A percentile compares a stretch with the other conserved stretches of the same genome.
Evolutionary conservation across 768 basidiomycete genomes (phyloP).

Genomic region (Mycena vulgaris): DNA sequence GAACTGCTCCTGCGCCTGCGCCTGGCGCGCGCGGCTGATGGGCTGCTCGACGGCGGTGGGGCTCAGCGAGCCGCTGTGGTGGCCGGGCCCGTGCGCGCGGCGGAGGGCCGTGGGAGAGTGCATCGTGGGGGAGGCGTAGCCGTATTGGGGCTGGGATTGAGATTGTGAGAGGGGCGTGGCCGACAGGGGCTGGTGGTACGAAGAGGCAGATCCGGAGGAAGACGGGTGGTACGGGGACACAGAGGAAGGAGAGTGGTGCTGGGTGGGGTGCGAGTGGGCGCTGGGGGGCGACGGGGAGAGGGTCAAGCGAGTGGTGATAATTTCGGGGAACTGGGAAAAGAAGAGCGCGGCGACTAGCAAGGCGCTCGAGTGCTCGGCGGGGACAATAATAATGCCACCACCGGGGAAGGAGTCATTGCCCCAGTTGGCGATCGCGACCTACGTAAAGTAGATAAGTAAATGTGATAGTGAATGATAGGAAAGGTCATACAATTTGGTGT

Average conservation of each 20-base stretch:
- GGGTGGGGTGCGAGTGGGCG: conserved; percentile 12
- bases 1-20: conserved; percentile 29
- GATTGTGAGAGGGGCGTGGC: conserved; percentile 20
- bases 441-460: not conserved
- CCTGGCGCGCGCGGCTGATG: conserved; percentile 30
- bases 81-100: conserved; percentile 5
- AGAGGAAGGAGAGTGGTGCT: conserved; percentile 26
- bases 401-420: conserved; percentile 60
- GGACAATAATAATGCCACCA: conserved; percentile 69
- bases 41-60: conserved; percentile 35
- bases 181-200: conserved; percentile 16
- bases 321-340: conserved; percentile 64
- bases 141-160: too few species aligned
- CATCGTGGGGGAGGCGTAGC: conserved; percentile 20
- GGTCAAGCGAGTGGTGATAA: conserved; percentile 49
- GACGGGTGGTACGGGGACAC: too few species aligned
- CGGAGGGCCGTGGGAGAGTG: conserved; percentile 20
- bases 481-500: conserved; percentile 63
- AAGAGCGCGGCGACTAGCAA: conserved; percentile 68
- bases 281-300: conserved; percentile 23
- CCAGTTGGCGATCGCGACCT: conserved; percentile 72
- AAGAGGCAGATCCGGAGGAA: too few species aligned
- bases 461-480: not conserved
- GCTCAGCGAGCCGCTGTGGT: conserved; percentile 27
- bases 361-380: conserved; percentile 66